Evolutionary conservation across 73 alveolate genomes (phyloP).

Genomic region (Tetrahymena thermophila): DNA sequence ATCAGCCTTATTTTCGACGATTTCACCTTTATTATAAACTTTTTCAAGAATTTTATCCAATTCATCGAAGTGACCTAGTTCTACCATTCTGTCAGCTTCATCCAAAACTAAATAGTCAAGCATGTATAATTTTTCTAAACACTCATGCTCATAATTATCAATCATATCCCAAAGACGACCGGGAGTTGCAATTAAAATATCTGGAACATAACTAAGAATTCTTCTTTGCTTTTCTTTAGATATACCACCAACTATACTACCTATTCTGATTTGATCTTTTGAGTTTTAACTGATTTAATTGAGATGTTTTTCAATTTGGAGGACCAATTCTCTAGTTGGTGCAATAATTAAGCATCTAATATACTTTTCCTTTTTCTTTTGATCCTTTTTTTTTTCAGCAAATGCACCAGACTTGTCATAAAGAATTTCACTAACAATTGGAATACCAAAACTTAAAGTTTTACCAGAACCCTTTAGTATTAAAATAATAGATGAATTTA

Average conservation of each 20-base stretch:
- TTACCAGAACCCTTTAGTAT: constrained; percentile 81
- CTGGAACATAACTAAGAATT: constrained; percentile 77
- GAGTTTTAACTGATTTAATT: constrained; percentile 61
- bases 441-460: constrained; percentile 92
- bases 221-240: constrained; percentile 89
- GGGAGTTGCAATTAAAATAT: constrained; percentile 91
- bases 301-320: constrained; percentile 82
- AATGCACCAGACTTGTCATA: constrained; percentile 16
- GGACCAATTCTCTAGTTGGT: constrained; percentile 94
- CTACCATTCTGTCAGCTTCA: constrained; percentile 98
- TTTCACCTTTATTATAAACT: constrained; percentile 50
- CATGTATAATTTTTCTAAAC: constrained; percentile 55
- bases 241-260: constrained; percentile 92
- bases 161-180: constrained; percentile 97
- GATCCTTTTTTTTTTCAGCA: constrained; percentile 49
- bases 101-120: constrained; percentile 82
- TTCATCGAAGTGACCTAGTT: constrained; percentile 92
- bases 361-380: constrained; percentile 46
- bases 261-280: constrained; percentile 35
- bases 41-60: constrained; percentile 74
- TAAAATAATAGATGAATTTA: not conserved
- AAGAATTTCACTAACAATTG: constrained; percentile 73
- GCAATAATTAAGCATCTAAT: constrained; percentile 69
- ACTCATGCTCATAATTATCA: constrained; percentile 73
- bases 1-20: not conserved